Base-by-base conservation (phyloP, 2,329 filamentous ascomycete genomes). In the Bimuria novae-zelandiae region DNA sequence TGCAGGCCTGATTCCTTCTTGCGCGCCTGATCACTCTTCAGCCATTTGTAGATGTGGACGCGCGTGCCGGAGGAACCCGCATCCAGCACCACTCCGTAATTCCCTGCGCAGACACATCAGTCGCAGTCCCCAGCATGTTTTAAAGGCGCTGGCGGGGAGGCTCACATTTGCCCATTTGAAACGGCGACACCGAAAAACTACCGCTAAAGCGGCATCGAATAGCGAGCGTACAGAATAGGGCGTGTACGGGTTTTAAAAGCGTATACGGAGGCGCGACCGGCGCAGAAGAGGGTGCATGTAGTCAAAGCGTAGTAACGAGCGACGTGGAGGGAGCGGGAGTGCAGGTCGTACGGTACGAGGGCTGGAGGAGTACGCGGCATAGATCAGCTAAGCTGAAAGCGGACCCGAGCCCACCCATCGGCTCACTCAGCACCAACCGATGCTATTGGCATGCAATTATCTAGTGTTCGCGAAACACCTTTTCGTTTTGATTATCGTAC, bases 1-100 rank as follows among this genome's bases (percentile, higher is more conserved):
- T 84, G 82, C 43, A 92, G 71, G 36, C 89, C 82, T 35, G 84
- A 75, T 17, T 77, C 68, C 39, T 81, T 78, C 56, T 85, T 80
- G 65, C 84, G 79, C 59, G 89, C 88, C 62, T 82, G 82, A 33
- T 84, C 79, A 59, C 87, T 86, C 69, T 95, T 89, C 68, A 92
- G 84, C 94, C 94, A 99, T 75, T 87, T 85, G 77, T 99, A 99
- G 52, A 99, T 85, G 75, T 99, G 91, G 59, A 96, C 83, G 72
- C 94, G 89, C 67, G 93, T 97, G 72, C 94, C 93, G 68, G 94
- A 97, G 75, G 94, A 97, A 64, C 94, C 94, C 73, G 94, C 94
- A 82, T 99, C 94, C 69, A 99, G 84, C 71, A 99, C 92, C 67
- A 97, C 90, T 72, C 92, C 94, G 82, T 95, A 97, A 78, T 80